These are phyloP conservation scores for Aeschynomene evenia DNA, from an alignment of 306 rosid species.

Conservation along the genomic window DNA sequence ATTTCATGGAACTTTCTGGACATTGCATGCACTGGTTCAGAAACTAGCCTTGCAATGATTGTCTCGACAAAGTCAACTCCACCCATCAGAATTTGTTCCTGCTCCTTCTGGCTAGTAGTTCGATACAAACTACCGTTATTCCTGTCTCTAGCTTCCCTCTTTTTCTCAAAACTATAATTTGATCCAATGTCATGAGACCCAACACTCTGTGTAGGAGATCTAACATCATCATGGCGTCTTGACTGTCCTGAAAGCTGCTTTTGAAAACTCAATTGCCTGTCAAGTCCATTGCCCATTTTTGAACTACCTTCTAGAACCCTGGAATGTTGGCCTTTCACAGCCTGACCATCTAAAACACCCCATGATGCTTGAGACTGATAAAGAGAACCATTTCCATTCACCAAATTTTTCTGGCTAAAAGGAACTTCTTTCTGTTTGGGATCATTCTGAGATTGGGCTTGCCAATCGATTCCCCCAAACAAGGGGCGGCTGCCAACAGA, in stretches of 20 bases:
- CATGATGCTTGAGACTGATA: conserved; percentile 67
- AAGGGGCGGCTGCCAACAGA: conserved; percentile 94
- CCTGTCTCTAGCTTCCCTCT: conserved; percentile 59
- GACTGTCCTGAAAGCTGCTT: conserved; percentile 77
- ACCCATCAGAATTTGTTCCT: conserved; percentile 53
- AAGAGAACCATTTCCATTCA: conserved; percentile 62
- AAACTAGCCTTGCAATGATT: conserved; percentile 60
- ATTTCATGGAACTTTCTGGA: conserved; percentile 80
- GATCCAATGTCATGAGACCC: conserved; percentile 94
- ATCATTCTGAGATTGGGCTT: conserved; percentile 76
- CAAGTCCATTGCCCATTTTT: conserved; percentile 61
- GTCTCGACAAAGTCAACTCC: conserved; percentile 73
- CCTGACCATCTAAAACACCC: conserved; percentile 63
- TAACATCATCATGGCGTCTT: conserved; percentile 73
- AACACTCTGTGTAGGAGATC: conserved; percentile 79
- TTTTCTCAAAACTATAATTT: conserved; percentile 72
- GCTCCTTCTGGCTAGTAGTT: conserved; percentile 68
- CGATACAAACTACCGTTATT: conserved; percentile 72
- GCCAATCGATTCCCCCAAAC: conserved; percentile 93
- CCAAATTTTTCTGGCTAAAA: conserved; percentile 49
- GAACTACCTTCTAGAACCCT: conserved; percentile 80
- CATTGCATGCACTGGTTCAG: conserved; percentile 73
- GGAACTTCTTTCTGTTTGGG: conserved; percentile 73
- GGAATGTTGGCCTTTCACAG: conserved; percentile 59
- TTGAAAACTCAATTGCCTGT: conserved; percentile 84